Evolutionary conservation across 2,329 filamentous ascomycete species (phyloP), one percentile per base, ranked within the genome.

Genomic region (Fusarium illudens): DNA sequence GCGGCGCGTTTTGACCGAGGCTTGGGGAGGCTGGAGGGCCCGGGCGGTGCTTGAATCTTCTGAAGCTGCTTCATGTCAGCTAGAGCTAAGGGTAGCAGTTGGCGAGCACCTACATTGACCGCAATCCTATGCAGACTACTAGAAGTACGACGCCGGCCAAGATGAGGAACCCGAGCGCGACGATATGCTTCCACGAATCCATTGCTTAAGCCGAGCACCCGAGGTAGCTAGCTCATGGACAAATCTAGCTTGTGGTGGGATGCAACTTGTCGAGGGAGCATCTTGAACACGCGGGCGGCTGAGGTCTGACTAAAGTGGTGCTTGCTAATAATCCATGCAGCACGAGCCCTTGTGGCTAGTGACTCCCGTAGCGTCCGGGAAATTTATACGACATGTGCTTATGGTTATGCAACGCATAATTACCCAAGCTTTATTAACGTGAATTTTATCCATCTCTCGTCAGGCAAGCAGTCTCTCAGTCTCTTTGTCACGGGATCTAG

Each of bases 1-100:
- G 90, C 15, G 94, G 95, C 4, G 93, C 83, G 68, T 85, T 77
- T 37, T 80, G 74, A 4, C 80, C 78, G 1, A 90, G 79, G 1
- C 77, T 78, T 2, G 87, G 80, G 4, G 87, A 88, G 15, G 85
- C 75, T 6, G 87, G 81, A 6, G 82, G 78, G n/a, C 76, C 74
- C 3, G 84, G 84, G 4, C 79, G 81, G 2, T 77, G 79, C 0
- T 86, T 86, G 75, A 86, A 88, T 71, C 84, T 77, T 39, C 82
- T 83, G 71, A 87, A 86, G 65, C 88, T 82, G 52, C 1, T 30
- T 25, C 36, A 33, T 13, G 58, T 63, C 46, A 68, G 62, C 36
- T 22, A 29, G 27, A 51, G 32, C 22, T 11, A 30, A 20, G 3
- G 6, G 9, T 17, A 25, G 29, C 6, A 32, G 20, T 20, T 19